Base-by-base conservation (phyloP, 202 grass and related monocot species). In the Digitaria exilis region DNA sequence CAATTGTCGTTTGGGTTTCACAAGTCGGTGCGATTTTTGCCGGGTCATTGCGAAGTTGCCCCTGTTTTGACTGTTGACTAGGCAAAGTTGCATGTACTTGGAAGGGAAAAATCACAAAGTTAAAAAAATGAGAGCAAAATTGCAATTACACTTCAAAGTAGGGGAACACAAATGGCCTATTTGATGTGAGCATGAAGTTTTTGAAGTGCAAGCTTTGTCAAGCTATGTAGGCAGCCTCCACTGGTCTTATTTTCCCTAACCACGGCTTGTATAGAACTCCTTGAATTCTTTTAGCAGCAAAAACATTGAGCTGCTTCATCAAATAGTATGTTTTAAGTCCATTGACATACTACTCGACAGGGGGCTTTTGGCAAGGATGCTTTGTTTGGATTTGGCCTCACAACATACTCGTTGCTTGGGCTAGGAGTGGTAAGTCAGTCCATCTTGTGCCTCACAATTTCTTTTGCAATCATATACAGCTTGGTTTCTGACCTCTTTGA, bases 381-480 rank as follows among this genome's bases (percentile, higher is more conserved):
- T 71, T 80, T 94, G 64, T 79, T 92, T 96, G 89, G 93, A 91
- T 96, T 92, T 92, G 93, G 93, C 78, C 91, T 99, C 71, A 91
- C 96, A 34, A 96, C 96, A 52, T 99, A 99, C 32, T 87, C 86
- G 8, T 86, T 99, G 62, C 96, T 99, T 90, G 96, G 96, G 78
- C 84, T 99, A 48, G 96, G 96, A 79, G 89, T 94, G 93, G 96
- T 99, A 96, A 41, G 71, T 37, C 26, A 8, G 32, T 73, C 30
- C 7, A 73, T 78, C 12, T 45, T 66, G 13, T 16, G 42, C 43
- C 8, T 71, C 8, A 16, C 9, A 62, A 50, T 68, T 79, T 69
- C 16, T 69, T n/a, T 18, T 34, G 35, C 31, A 43, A 31, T 34
- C 50, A 60, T 61, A 71, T 2, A 62, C 69, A 84, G 19, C 17